phyloP scores from a whole-genome alignment of 768 basidiomycete species.

The Terana coerulea region DNA sequence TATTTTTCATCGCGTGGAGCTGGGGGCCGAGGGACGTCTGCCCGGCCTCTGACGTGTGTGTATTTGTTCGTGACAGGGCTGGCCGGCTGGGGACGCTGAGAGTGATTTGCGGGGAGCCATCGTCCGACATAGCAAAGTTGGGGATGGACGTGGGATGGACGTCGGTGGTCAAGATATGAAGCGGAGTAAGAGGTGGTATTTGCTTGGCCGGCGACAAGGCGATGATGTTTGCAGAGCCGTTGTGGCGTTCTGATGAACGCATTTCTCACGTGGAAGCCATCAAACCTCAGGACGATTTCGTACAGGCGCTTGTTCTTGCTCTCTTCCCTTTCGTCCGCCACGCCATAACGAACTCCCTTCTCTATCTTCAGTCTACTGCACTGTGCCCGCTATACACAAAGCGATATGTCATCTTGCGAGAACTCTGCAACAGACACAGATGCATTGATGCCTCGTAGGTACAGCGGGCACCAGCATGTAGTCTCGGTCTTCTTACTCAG shows the following conservation, averaged over 20 bases:
- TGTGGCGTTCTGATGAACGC: not conserved
- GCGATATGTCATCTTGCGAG: constrained; percentile 43
- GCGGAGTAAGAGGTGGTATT: not conserved
- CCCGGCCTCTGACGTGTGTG: constrained; percentile 5
- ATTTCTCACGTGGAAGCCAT: not conserved
- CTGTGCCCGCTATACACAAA: too few relatives aligned
- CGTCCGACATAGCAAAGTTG: not conserved
- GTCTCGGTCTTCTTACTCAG: not conserved
- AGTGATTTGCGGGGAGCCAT: not conserved
- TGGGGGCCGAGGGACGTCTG: constrained; percentile 8
- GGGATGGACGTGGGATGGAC: not conserved
- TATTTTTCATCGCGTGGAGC: constrained; percentile 56
- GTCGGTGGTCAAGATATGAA: too few relatives aligned
- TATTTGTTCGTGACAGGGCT: constrained; percentile 8
- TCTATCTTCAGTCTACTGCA: too few relatives aligned
- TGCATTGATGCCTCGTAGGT: constrained; percentile 66
- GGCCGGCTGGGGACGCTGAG: constrained; percentile 7
- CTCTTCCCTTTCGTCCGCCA: too few relatives aligned
- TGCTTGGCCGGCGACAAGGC: not conserved
- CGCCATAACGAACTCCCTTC: too few relatives aligned
- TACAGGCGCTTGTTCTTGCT: not conserved
- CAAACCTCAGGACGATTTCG: not conserved
- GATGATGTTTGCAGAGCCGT: not conserved
- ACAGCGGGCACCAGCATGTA: too few relatives aligned
- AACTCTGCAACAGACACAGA: constrained; percentile 58